A percentile compares a stretch with the other conserved stretches of the same genome.
These are phyloP conservation scores for Persicaria tinctoria DNA, from an alignment of 148 eudicot genomes.

Conservation along the genomic window DNA sequence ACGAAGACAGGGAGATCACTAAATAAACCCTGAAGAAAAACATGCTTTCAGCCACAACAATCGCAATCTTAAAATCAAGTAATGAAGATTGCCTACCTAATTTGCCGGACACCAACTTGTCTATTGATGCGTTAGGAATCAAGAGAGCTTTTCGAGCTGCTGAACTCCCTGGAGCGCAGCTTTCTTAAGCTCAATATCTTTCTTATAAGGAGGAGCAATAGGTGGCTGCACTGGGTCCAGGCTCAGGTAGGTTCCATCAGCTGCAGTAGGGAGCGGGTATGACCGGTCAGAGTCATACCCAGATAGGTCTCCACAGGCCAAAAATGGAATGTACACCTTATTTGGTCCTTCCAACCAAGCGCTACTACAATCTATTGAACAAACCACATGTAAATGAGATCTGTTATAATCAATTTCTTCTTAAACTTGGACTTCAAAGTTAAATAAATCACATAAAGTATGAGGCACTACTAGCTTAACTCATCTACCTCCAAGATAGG, in stretches of 20 bases:
- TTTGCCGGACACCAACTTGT: neutral
- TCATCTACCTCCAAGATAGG: no score
- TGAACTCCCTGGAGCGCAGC: constrained; percentile 60
- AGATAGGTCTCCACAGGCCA: constrained; percentile 93
- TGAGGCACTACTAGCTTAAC: neutral
- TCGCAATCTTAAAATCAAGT: neutral
- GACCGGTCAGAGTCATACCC: constrained; percentile 97
- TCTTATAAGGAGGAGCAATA: constrained; percentile 93
- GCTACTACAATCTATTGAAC: constrained; percentile 76
- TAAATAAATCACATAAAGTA: neutral
- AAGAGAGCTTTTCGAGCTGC: constrained; percentile 47
- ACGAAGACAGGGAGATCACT: no score
- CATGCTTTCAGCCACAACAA: constrained; percentile 1
- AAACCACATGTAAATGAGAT: constrained; percentile 8
- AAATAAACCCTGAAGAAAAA: neutral
- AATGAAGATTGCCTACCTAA: neutral
- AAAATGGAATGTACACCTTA: constrained; percentile 89
- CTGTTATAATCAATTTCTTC: neutral
- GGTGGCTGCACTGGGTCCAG: constrained; percentile 96
- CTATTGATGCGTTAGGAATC: neutral
- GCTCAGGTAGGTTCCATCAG: constrained; percentile 70
- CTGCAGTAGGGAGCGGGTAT: constrained; percentile 73
- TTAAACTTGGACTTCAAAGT: neutral
- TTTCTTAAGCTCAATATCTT: constrained; percentile 91
- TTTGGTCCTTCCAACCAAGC: constrained; percentile 89